Evolutionary conservation across 805 yeast genomes (phyloP).

Genomic region (Teunomyces barrocoloradensis): DNA sequence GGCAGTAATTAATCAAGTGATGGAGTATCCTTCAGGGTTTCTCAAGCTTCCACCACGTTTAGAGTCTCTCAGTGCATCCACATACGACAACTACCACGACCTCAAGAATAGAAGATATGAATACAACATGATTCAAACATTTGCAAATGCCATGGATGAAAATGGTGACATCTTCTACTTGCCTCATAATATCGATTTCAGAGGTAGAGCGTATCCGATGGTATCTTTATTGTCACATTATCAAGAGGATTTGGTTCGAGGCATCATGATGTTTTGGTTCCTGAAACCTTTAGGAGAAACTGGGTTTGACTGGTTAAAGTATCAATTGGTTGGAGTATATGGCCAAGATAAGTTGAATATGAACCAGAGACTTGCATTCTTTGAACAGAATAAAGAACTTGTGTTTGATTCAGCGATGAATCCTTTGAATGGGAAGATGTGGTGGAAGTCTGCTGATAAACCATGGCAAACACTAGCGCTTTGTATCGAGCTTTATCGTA

Average conservation of each 20-base stretch:
- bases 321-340: slow-evolving; percentile 36
- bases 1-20: slow-evolving; percentile 17
- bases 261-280: slow-evolving; percentile 38
- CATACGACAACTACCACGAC: slow-evolving; percentile 11
- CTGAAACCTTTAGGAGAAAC: slow-evolving; percentile 31
- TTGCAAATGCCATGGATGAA: slow-evolving; percentile 25
- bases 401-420: slow-evolving; percentile 26
- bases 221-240: slow-evolving; percentile 34
- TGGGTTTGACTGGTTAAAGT: slow-evolving; percentile 38
- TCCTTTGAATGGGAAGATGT: slow-evolving; percentile 24
- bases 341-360: slow-evolving; percentile 27
- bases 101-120: slow-evolving; percentile 16
- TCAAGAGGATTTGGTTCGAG: slow-evolving; percentile 33
- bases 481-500: slow-evolving; percentile 29
- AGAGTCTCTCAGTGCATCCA: not conserved
- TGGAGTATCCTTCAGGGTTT: slow-evolving; percentile 20
- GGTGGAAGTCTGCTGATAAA: slow-evolving; percentile 38
- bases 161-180: slow-evolving; percentile 36
- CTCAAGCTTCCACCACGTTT: slow-evolving; percentile 24
- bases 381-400: slow-evolving; percentile 17
- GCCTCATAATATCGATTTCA: slow-evolving; percentile 39
- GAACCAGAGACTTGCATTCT: slow-evolving; percentile 25
- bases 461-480: slow-evolving; percentile 41
- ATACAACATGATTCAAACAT: slow-evolving; percentile 15
- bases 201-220: slow-evolving; percentile 42